These are phyloP conservation scores for Grosmannia serpens DNA, from an alignment of 2,329 filamentous ascomycete genomes.

Conservation along the genomic window DNA sequence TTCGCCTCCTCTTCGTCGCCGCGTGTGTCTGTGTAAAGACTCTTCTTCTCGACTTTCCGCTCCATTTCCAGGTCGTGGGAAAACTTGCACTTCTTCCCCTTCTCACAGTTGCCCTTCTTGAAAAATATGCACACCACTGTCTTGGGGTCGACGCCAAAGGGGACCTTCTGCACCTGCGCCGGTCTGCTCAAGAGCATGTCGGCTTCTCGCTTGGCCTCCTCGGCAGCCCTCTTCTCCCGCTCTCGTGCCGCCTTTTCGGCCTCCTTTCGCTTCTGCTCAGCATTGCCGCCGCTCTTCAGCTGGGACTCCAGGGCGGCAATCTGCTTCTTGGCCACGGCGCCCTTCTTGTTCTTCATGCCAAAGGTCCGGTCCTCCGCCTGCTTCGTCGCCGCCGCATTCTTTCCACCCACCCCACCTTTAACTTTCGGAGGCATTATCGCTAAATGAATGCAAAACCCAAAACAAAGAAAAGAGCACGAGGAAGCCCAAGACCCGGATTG, in stretches of 20 bases:
- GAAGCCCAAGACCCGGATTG: not conserved
- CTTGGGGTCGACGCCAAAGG: constrained; percentile 96
- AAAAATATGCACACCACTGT: constrained; percentile 93
- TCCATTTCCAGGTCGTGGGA: constrained; percentile 82
- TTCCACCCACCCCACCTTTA: constrained; percentile 32
- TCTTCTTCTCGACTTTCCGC: constrained; percentile 85
- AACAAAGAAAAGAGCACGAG: not conserved
- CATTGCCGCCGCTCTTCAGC: constrained; percentile 60
- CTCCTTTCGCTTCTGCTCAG: constrained; percentile 74
- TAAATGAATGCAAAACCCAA: constrained; percentile 8
- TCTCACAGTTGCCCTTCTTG: constrained; percentile 96
- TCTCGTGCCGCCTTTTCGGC: constrained; percentile 58
- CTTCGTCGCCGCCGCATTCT: constrained; percentile 47
- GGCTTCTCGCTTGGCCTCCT: constrained; percentile 69
- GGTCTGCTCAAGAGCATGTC: constrained; percentile 81
- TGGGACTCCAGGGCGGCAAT: constrained; percentile 75
- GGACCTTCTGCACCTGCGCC: constrained; percentile 92
- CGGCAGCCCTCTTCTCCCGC: constrained; percentile 83
- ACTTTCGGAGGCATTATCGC: constrained; percentile 65
- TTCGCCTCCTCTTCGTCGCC: constrained; percentile 64
- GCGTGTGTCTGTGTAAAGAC: constrained; percentile 77
- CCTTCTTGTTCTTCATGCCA: constrained; percentile 99
- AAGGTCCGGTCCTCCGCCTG: constrained; percentile 89
- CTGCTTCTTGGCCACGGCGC: constrained; percentile 75
- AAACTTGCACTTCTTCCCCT: constrained; percentile 97